Evolutionary conservation across 2,329 filamentous ascomycete genomes (phyloP).

Genomic region (Pseudogymnoascus sp.): DNA sequence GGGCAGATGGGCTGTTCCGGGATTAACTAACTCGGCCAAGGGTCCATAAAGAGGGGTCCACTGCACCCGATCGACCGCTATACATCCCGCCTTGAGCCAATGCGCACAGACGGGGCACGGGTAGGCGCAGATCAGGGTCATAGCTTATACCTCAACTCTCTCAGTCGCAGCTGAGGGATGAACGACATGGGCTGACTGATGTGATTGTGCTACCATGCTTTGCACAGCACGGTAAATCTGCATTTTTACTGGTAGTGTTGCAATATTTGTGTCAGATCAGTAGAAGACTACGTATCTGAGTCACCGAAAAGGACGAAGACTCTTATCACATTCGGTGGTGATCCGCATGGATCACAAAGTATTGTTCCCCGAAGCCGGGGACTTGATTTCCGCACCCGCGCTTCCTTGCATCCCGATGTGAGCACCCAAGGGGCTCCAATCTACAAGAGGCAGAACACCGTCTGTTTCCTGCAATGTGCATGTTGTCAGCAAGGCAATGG

Average conservation of each 20-base stretch:
- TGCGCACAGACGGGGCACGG: conserved; percentile 2
- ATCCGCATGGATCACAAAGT: not conserved
- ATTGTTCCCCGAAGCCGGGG: not conserved
- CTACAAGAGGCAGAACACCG: not conserved
- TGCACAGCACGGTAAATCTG: not conserved
- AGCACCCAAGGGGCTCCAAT: not conserved
- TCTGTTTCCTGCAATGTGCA: conserved; percentile 1
- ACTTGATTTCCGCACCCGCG: not conserved
- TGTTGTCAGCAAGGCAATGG: not conserved
- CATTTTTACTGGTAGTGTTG: not conserved
- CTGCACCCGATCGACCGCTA: not conserved
- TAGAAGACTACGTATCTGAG: not conserved
- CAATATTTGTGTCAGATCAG: not conserved
- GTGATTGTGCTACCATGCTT: not conserved
- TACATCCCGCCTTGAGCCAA: not conserved
- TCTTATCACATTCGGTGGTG: not conserved
- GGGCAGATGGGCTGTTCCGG: too few species aligned
- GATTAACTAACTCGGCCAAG: not conserved
- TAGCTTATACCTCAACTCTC: not conserved
- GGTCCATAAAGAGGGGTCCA: not conserved
- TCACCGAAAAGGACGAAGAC: not conserved
- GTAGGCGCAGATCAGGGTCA: conserved; percentile 2
- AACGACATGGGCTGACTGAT: not conserved
- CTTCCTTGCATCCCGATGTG: not conserved
- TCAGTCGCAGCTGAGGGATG: not conserved